Percentiles rank a stretch among this genome's conserved stretches.
Evolutionary conservation across 1,139 yeast genomes (phyloP).

Genomic region (Meyerozyma sp.): DNA sequence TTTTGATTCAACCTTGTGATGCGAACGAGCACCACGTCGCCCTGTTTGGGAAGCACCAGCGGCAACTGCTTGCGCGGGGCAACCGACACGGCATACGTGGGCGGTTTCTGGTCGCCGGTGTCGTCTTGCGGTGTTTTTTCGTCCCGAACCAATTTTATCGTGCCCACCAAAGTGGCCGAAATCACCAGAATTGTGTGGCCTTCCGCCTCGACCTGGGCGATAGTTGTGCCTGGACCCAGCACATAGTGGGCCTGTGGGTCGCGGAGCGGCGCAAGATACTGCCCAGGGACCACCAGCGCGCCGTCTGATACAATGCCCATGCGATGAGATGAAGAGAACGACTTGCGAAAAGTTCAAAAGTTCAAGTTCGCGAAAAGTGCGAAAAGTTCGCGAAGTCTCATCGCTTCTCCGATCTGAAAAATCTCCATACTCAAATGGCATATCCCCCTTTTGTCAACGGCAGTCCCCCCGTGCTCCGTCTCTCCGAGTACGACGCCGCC

Average conservation of each 20-base stretch:
- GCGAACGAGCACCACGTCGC: conserved; percentile 74
- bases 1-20: conserved; percentile 62
- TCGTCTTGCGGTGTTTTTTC: conserved; percentile 8
- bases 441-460: conserved; percentile 44
- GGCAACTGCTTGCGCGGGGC: conserved; percentile 12
- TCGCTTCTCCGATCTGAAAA: not conserved
- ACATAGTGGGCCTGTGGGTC: conserved; percentile 19
- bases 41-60: conserved; percentile 68
- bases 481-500: conserved; percentile 46
- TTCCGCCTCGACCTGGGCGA: conserved; percentile 24
- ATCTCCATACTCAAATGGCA: conserved; percentile 4
- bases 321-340: conserved; percentile 2
- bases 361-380: too few species aligned
- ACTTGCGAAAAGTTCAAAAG: too few species aligned
- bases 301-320: not conserved
- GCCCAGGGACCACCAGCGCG: conserved; percentile 68
- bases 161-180: conserved; percentile 67
- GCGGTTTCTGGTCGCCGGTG: not conserved
- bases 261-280: conserved; percentile 39
- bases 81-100: conserved; percentile 4
- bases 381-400: conserved; percentile 7
- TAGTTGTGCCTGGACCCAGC: conserved; percentile 37
- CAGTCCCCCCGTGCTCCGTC: conserved; percentile 41
- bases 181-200: conserved; percentile 39
- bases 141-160: conserved; percentile 26